Base-by-base conservation (phyloP, 2,329 filamentous ascomycete genomes). In the Lithohypha guttulata region DNA sequence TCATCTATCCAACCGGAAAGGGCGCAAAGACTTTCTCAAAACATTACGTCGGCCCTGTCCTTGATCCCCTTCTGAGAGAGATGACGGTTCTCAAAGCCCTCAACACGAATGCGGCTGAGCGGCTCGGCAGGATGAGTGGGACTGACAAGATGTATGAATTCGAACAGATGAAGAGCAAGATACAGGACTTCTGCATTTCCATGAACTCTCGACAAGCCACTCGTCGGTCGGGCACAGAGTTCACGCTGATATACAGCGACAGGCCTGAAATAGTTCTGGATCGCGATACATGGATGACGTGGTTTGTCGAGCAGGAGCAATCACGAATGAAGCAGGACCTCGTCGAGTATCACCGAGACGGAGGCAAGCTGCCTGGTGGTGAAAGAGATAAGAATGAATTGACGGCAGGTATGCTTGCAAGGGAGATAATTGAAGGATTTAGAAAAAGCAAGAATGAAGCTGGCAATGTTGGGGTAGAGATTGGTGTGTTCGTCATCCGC, bases 241-340 rank as follows among this genome's bases (percentile, higher is more conserved):
- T 63, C 45, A 53, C 57, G 15, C 45, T 75, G 2, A 59, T 69
- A 1, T 66, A 75, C 46, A 62, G 73, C 2, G 62, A 66, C 3
- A 69, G 64, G 43, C 64, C 73, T 26, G 62, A 65, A 39, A 65
- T 73, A 11, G 49, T 59, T 1, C 57, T 78, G 2, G 65, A 69
- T 36, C 63, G 72, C 19, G 59, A 64, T 14, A 62, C 69, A 2
- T 80, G 76, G 76, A 65, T 68, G 21, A 70, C 77, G 41, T 79
- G 75, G 75, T 79, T 72, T 64, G 68, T 74, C 31, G 73, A 76
- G 51, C 76, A 80, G 51, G 76, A 79, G 53, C 74, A 74, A 49
- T 62, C 68, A 8, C 65, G 75, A 10, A 69, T 79, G 35, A 66
- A 72, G 43, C 68, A 51, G 22, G 42, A 49, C 19, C 20, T 52